Percentiles rank a stretch among this genome's conserved stretches.
Evolutionary conservation across 2,329 filamentous ascomycete species (phyloP).

Genomic region (Apiospora phragmitis): DNA sequence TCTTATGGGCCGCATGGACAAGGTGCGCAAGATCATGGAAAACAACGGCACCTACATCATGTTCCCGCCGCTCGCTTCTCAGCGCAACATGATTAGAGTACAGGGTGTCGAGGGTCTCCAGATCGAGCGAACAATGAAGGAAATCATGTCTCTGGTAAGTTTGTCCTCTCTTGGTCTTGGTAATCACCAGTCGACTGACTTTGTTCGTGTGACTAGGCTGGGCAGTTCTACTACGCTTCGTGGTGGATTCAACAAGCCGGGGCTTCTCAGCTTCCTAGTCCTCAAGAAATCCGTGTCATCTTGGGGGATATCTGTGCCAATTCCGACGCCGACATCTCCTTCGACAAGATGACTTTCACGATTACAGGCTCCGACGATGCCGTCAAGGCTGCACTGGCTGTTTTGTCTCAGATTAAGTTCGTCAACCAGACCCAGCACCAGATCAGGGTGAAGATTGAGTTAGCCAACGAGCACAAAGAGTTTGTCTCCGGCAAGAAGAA

Average conservation of each 20-base stretch:
- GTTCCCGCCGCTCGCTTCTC: conserved; percentile 83
- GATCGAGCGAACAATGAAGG: conserved; percentile 90
- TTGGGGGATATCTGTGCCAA: conserved; percentile 94
- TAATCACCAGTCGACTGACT: neutral
- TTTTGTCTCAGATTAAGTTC: conserved; percentile 89
- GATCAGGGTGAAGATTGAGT: conserved; percentile 96
- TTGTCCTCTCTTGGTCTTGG: neutral
- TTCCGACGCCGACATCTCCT: conserved; percentile 90
- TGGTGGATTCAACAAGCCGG: conserved; percentile 91
- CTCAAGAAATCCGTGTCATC: conserved; percentile 84
- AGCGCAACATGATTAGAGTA: conserved; percentile 81
- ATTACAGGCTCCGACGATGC: conserved; percentile 95
- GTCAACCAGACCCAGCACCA: conserved; percentile 85
- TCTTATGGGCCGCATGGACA: conserved; percentile 85
- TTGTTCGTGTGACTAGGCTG: conserved; percentile 59
- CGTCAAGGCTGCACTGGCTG: conserved; percentile 91
- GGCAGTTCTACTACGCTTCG: conserved; percentile 95
- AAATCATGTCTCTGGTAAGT: conserved; percentile 89
- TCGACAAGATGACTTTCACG: conserved; percentile 91
- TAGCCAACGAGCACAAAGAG: conserved; percentile 99
- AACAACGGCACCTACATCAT: conserved; percentile 94
- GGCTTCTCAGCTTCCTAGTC: conserved; percentile 56
- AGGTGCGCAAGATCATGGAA: conserved; percentile 97
- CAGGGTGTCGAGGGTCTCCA: conserved; percentile 93
- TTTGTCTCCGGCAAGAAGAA: conserved; percentile 99